phyloP scores from a whole-genome alignment of 331 rosid species.

The Acacia concinna region DNA sequence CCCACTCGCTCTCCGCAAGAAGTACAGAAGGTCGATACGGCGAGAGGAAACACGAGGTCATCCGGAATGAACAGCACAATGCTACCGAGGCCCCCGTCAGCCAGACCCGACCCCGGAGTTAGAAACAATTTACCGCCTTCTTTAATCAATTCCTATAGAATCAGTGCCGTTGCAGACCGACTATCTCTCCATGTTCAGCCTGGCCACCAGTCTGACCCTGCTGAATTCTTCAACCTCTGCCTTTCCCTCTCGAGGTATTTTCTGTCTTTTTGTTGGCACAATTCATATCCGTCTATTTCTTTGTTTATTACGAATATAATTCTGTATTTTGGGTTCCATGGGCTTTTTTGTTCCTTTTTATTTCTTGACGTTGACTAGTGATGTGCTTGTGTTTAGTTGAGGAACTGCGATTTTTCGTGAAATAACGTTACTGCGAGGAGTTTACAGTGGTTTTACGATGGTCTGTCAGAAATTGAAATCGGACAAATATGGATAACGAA shows the following conservation, averaged over 20 bases:
- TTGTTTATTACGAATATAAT: background rate
- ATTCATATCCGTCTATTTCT: background rate
- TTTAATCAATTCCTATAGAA: slow-evolving; percentile 33
- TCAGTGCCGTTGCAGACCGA: slow-evolving; percentile 38
- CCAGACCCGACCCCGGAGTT: background rate
- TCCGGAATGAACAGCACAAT: slow-evolving; percentile 26
- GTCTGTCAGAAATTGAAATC: background rate
- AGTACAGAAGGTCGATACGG: background rate
- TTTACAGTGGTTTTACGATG: background rate
- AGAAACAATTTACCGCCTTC: slow-evolving; percentile 31
- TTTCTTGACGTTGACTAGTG: background rate
- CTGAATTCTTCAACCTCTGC: slow-evolving; percentile 47
- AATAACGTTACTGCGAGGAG: background rate
- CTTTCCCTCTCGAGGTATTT: slow-evolving; percentile 59
- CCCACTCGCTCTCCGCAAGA: background rate
- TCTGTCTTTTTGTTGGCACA: background rate
- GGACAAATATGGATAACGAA: background rate
- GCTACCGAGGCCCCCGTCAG: slow-evolving; percentile 21
- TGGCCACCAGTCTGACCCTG: slow-evolving; percentile 29
- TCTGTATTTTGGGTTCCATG: background rate
- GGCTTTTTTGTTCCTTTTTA: background rate
- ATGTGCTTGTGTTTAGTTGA: slow-evolving; percentile 9
- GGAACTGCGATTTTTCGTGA: background rate
- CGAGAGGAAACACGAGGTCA: background rate
- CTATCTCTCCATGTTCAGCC: slow-evolving; percentile 33